Base-by-base conservation (phyloP, 805 yeast genomes). In the Candida cerambycidarum region DNA sequence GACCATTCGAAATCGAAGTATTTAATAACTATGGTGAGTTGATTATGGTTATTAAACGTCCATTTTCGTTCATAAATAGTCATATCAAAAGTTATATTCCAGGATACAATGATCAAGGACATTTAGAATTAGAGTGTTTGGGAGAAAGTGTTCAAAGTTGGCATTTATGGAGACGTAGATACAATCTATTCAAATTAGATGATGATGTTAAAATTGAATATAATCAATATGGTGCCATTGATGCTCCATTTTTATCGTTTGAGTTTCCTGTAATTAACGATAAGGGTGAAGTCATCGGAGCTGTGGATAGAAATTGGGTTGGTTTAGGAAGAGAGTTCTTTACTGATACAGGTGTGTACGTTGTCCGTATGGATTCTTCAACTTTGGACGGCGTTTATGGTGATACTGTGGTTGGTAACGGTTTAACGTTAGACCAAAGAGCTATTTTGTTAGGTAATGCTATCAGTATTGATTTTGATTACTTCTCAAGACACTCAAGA, bases 321-420 rank as follows among this genome's bases (percentile, higher is more conserved):
- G 99, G 99, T 0, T 66, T 93, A 32, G 96, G 95, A 2, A 76
- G 97, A 55, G 99, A 93, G 59, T 64, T 90, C 55, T 84, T 92
- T 57, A 90, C 98, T 0, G 98, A 93, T 62, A 86, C 97, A 0
- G 98, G 98, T 48, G 90, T 89, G 1, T 92, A 93, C 61, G 79
- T 90, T 23, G 65, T 92, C 21, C 67, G 96, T 45, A 85, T 89
- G 86, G 95, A 87, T 54, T 83, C 85, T 1, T 71, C 71, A 16
- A 73, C 86, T 49, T 83, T 84, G 51, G 74, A 70, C 3, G 87
- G 84, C 0, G 63, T 82, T 53, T 80, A 73, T 12, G 70, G 67
- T 27, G 79, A 82, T 2, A 59, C 67, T 3, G 72, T 75, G 3
- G 65, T 79, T 0, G 74, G 75, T 30, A 80, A 67, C 32, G 38